Conservation (phyloP, 371 early-diverging fungal genomes). For the Lichtheimia hyalospora region DNA sequence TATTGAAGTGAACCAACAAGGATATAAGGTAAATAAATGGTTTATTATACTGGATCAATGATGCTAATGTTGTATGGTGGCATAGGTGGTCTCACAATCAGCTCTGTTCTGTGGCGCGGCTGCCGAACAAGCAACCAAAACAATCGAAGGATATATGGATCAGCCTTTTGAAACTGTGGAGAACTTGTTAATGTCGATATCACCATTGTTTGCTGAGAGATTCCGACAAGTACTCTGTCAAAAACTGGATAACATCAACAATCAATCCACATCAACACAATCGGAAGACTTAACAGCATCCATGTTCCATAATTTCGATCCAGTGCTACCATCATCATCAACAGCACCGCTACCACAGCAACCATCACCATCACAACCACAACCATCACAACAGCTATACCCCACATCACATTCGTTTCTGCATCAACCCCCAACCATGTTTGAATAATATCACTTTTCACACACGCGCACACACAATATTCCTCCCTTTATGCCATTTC, state of each 20-base stretch:
- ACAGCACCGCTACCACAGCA: background rate
- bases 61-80: background rate
- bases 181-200: conserved; percentile 34
- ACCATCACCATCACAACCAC: background rate
- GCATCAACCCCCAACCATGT: too few relatives aligned
- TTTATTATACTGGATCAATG: too few relatives aligned
- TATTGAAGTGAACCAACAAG: conserved; percentile 31
- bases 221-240: conserved; percentile 32
- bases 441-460: background rate
- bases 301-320: too few relatives aligned
- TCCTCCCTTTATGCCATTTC: too few relatives aligned
- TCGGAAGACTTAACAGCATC: too few relatives aligned
- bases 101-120: conserved; percentile 16
- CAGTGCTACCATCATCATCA: background rate
- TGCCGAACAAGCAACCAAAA: conserved; percentile 16
- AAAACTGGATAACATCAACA: conserved; percentile 25
- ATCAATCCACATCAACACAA: background rate
- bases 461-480: background rate
- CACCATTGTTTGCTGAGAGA: conserved; percentile 32
- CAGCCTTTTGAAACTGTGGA: conserved; percentile 39
- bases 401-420: background rate
- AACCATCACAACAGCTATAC: background rate
- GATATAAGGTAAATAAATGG: conserved; percentile 27
- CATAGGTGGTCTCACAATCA: conserved; percentile 26
- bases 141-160: conserved; percentile 20